phyloP scores from a whole-genome alignment of 495 filamentous ascomycete species.

The Aspergillus kassunensis region DNA sequence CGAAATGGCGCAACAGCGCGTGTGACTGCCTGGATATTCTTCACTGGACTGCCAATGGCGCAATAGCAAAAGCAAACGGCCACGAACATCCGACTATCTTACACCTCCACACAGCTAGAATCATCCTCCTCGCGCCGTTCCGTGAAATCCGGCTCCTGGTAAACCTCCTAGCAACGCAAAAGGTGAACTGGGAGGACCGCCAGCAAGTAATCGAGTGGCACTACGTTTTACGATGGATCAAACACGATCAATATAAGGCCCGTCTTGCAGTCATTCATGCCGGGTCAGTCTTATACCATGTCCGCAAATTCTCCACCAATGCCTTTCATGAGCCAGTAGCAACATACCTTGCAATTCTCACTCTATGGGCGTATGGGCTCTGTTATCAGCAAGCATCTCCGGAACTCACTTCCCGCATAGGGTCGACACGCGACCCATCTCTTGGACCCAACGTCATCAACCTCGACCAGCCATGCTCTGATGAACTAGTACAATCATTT shows the following conservation, averaged over 20 bases:
- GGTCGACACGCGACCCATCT: constrained; percentile 6
- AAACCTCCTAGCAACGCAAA: constrained; percentile 28
- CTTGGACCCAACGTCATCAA: constrained; percentile 38
- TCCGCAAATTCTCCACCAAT: constrained; percentile 44
- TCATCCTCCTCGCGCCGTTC: constrained; percentile 36
- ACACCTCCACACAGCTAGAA: constrained; percentile 49
- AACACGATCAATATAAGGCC: constrained; percentile 52
- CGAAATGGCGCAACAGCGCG: constrained; percentile 53
- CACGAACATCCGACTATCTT: constrained; percentile 49
- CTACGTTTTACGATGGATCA: constrained; percentile 46
- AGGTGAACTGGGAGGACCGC: constrained; percentile 29
- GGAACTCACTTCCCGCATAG: constrained; percentile 6
- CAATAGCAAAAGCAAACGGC: constrained; percentile 41
- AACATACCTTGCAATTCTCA: constrained; percentile 44
- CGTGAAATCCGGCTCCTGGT: constrained; percentile 38
- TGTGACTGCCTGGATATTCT: constrained; percentile 54
- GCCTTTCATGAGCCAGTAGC: constrained; percentile 50
- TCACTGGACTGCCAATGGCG: constrained; percentile 50
- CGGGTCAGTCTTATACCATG: constrained; percentile 47
- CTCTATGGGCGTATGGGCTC: constrained; percentile 50
- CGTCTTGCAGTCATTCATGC: constrained; percentile 53
- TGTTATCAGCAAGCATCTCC: constrained; percentile 21
- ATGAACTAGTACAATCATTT: constrained; percentile 52
- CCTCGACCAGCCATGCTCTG: constrained; percentile 50
- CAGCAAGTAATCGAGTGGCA: constrained; percentile 38